phyloP scores from a whole-genome alignment of 768 basidiomycete species.

The Tricholoma furcatifolium region DNA sequence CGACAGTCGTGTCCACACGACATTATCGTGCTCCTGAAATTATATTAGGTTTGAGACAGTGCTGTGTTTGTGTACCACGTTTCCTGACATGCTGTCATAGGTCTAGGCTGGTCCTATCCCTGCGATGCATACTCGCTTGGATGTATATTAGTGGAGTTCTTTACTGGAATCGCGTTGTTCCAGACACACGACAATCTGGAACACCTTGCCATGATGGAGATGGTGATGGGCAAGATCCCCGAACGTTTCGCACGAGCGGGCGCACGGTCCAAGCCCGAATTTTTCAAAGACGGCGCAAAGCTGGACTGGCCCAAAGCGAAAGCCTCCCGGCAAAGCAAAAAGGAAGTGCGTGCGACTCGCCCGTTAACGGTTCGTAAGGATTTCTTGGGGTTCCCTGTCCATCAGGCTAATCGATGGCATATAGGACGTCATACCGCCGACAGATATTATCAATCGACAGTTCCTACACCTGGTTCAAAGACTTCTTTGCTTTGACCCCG shows the following conservation, averaged over 20 bases:
- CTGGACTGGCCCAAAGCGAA: constrained; percentile 93
- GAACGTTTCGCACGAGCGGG: constrained; percentile 77
- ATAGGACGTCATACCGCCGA: constrained; percentile 83
- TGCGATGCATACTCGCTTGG: constrained; percentile 99
- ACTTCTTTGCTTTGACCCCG: constrained; percentile 88
- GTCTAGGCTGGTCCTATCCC: constrained; percentile 96
- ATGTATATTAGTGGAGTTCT: constrained; percentile 98
- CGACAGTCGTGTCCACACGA: constrained; percentile 94
- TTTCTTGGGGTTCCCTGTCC: constrained; percentile 2
- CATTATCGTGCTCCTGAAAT: constrained; percentile 99
- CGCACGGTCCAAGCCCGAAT: constrained; percentile 83
- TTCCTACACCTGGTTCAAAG: constrained; percentile 88
- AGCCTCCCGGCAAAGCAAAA: constrained; percentile 86
- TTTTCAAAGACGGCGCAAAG: constrained; percentile 83
- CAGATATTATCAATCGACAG: constrained; percentile 68
- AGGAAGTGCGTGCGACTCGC: constrained; percentile 88
- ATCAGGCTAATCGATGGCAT: constrained; percentile 12
- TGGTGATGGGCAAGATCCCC: constrained; percentile 98
- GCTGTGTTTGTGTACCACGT: neutral
- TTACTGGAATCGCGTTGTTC: constrained; percentile 96
- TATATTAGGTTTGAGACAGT: constrained; percentile 72
- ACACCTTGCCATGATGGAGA: constrained; percentile 99
- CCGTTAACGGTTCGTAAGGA: constrained; percentile 60
- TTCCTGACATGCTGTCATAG: constrained; percentile 39
- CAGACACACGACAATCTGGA: constrained; percentile 99